phyloP scores from a whole-genome alignment of 495 filamentous ascomycete genomes.

The Articulospora tetracladia region DNA sequence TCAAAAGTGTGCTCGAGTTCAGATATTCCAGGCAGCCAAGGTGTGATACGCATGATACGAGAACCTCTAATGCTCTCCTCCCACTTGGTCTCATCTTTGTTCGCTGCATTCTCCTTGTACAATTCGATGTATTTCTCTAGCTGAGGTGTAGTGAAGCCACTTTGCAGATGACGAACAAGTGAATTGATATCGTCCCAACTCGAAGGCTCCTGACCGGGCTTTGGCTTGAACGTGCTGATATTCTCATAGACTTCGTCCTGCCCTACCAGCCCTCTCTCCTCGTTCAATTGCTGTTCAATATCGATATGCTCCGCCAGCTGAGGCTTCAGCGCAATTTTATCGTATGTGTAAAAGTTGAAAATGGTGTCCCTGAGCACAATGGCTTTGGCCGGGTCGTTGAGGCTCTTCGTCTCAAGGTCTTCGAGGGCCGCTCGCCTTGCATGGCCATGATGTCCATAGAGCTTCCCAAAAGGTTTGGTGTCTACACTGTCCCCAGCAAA shows the following conservation, averaged over 20 bases:
- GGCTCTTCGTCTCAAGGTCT: constrained; percentile 20
- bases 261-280: constrained; percentile 21
- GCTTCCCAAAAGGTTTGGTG: constrained; percentile 1
- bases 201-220: constrained; percentile 18
- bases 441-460: constrained; percentile 15
- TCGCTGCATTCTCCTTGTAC: not conserved
- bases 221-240: constrained; percentile 40
- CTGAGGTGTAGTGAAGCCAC: constrained; percentile 40
- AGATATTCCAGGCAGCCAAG: constrained; percentile 35
- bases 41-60: constrained; percentile 27
- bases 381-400: constrained; percentile 35
- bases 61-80: not conserved
- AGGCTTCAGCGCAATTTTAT: not conserved
- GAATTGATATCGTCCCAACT: constrained; percentile 32
- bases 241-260: constrained; percentile 33
- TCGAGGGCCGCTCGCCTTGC: constrained; percentile 7
- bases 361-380: constrained; percentile 40
- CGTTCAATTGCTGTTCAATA: constrained; percentile 29
- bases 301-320: constrained; percentile 20
- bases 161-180: constrained; percentile 32
- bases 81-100: constrained; percentile 10
- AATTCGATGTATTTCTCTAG: constrained; percentile 33
- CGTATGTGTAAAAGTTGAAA: constrained; percentile 13
- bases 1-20: constrained; percentile 23
- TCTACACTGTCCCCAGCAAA: not conserved